phyloP scores from a whole-genome alignment of 345 rosid species.

The Aegle marmelos region DNA sequence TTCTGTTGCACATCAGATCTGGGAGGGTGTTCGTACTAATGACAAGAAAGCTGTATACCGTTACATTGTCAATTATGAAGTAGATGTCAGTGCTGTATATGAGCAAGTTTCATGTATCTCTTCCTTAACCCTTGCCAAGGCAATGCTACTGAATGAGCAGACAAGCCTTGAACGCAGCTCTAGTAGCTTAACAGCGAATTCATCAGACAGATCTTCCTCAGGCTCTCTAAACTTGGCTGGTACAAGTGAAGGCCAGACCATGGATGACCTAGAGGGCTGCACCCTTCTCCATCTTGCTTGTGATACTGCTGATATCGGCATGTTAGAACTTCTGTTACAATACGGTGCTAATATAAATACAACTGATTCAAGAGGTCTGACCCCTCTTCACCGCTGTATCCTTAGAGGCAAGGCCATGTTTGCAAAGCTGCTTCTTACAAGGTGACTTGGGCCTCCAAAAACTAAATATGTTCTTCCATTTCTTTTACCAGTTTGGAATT shows the following conservation, averaged over 20 bases:
- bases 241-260: slow-evolving; percentile 40
- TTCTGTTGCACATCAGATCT: slow-evolving; percentile 61
- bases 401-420: slow-evolving; percentile 50
- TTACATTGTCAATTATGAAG: slow-evolving; percentile 69
- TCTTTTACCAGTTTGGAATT: not conserved
- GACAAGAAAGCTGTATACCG: slow-evolving; percentile 91
- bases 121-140: slow-evolving; percentile 83
- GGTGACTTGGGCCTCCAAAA: slow-evolving; percentile 40
- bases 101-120: slow-evolving; percentile 61
- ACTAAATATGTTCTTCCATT: not conserved
- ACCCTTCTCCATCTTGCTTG: slow-evolving; percentile 94
- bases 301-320: slow-evolving; percentile 90
- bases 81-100: slow-evolving; percentile 63
- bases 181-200: slow-evolving; percentile 54
- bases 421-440: slow-evolving; percentile 80
- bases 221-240: slow-evolving; percentile 53
- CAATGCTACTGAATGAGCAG: slow-evolving; percentile 76
- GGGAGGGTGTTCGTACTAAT: slow-evolving; percentile 87
- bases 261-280: slow-evolving; percentile 69
- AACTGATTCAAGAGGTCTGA: slow-evolving; percentile 73
- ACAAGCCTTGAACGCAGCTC: slow-evolving; percentile 48
- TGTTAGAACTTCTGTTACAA: slow-evolving; percentile 94
- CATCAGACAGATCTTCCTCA: slow-evolving; percentile 63
- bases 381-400: slow-evolving; percentile 78
- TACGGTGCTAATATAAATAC: slow-evolving; percentile 86